Conservation (phyloP, 2,329 filamentous ascomycete species). For the Corynespora cassiicola region DNA sequence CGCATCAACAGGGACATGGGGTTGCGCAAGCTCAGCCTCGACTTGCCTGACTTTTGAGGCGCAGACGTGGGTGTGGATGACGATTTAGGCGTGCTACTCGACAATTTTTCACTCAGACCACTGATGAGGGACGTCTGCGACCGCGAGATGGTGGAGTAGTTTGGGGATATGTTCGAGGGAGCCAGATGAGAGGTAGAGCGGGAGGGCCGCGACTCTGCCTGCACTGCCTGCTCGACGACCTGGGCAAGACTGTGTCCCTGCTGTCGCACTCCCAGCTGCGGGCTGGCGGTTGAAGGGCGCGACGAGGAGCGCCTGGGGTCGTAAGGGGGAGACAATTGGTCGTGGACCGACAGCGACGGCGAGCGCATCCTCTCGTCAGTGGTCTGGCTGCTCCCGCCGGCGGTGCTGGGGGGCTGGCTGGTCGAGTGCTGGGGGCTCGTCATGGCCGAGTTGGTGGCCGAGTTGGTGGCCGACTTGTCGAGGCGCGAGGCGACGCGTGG, state of each 20-base stretch:
- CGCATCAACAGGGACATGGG: constrained; percentile 67
- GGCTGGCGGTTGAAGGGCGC: constrained; percentile 21
- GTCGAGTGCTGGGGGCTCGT: constrained; percentile 17
- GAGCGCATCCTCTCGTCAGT: constrained; percentile 25
- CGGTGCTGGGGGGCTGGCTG: constrained; percentile 17
- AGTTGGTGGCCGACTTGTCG: constrained; percentile 23
- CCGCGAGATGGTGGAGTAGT: constrained; percentile 34
- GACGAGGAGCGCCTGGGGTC: constrained; percentile 28
- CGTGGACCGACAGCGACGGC: constrained; percentile 21
- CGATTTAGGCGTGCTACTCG: constrained; percentile 28
- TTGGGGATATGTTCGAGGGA: constrained; percentile 28
- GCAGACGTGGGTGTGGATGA: constrained; percentile 22
- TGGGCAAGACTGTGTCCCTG: constrained; percentile 33
- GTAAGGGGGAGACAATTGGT: constrained; percentile 24
- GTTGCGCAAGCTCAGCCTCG: constrained; percentile 63
- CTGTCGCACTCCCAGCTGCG: constrained; percentile 39
- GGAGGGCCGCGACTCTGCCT: constrained; percentile 20
- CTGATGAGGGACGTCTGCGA: constrained; percentile 42
- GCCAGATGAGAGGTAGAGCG: constrained; percentile 28
- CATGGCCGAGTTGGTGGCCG: too few relatives aligned
- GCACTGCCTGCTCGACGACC: constrained; percentile 22
- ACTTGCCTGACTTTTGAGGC: constrained; percentile 50
- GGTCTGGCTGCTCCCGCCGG: constrained; percentile 9
- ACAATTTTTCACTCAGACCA: constrained; percentile 39
- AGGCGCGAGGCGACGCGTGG: constrained; percentile 45